Evolutionary conservation across 139 green algal genomes (phyloP).

Genomic region (Gonium pectorale): DNA sequence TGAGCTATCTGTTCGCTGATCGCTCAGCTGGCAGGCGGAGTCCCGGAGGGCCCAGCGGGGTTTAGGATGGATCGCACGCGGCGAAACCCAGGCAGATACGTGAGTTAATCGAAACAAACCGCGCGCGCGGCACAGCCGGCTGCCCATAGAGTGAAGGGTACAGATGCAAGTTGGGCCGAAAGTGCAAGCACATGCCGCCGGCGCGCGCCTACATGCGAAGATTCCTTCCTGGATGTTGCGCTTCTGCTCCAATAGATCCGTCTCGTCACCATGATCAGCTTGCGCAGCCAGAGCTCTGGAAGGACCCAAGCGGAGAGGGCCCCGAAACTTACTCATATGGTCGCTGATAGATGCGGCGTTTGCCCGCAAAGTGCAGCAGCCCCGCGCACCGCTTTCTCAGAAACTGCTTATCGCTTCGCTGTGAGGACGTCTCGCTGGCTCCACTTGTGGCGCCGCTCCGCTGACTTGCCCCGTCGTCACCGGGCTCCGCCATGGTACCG

Average conservation of each 20-base stretch:
- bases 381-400: neutral
- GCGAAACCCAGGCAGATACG: too few relatives aligned
- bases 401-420: conserved; percentile 14
- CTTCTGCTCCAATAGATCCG: conserved; percentile 39
- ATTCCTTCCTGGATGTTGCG: conserved; percentile 22
- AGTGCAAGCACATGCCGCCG: neutral
- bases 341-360: too few relatives aligned
- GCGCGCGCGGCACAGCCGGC: too few relatives aligned
- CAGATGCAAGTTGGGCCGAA: neutral
- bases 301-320: neutral
- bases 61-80: too few relatives aligned
- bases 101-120: too few relatives aligned
- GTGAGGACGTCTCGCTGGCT: conserved; percentile 5
- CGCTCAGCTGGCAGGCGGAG: too few relatives aligned
- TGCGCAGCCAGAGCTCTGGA: neutral
- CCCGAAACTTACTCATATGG: neutral
- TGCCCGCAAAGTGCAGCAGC: neutral
- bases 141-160: neutral
- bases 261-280: conserved; percentile 12
- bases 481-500: too few relatives aligned
- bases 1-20: too few relatives aligned
- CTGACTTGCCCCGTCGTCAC: too few relatives aligned
- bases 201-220: neutral
- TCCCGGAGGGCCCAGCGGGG: too few relatives aligned
- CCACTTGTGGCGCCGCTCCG: too few relatives aligned